phyloP scores from a whole-genome alignment of 2,329 filamentous ascomycete species.

The Cladosporium halotolerans region DNA sequence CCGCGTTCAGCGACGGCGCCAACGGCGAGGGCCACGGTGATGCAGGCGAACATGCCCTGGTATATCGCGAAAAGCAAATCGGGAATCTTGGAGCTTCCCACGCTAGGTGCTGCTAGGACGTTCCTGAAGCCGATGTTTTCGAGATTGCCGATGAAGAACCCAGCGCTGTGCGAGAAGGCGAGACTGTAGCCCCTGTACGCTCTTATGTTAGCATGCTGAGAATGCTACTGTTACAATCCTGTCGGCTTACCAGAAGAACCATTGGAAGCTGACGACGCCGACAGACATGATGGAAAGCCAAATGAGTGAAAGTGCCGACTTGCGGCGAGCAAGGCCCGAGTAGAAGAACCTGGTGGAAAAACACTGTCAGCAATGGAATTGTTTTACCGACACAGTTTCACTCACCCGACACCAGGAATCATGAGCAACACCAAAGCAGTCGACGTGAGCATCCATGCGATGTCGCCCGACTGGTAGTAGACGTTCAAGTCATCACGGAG shows the following conservation, averaged over 20 bases:
- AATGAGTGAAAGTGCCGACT: slow-evolving; percentile 80
- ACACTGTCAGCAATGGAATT: background rate
- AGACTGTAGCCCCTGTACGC: slow-evolving; percentile 60
- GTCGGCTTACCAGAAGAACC: slow-evolving; percentile 70
- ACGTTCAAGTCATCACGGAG: slow-evolving; percentile 69
- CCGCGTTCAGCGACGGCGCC: slow-evolving; percentile 83
- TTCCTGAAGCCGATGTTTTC: slow-evolving; percentile 72
- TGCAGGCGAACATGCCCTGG: slow-evolving; percentile 81
- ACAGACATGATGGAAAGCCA: slow-evolving; percentile 79
- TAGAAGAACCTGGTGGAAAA: slow-evolving; percentile 68
- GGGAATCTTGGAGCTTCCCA: slow-evolving; percentile 66
- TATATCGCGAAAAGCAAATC: slow-evolving; percentile 82
- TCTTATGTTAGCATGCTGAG: background rate
- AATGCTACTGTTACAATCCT: background rate
- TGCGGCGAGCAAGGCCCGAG: slow-evolving; percentile 79
- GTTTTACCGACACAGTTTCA: slow-evolving; percentile 8
- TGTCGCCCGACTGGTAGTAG: slow-evolving; percentile 79
- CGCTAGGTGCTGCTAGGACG: slow-evolving; percentile 68
- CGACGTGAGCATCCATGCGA: slow-evolving; percentile 72
- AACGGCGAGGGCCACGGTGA: slow-evolving; percentile 79
- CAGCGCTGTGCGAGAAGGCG: slow-evolving; percentile 71
- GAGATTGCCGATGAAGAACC: slow-evolving; percentile 70
- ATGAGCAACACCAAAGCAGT: slow-evolving; percentile 81
- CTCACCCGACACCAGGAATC: slow-evolving; percentile 78
- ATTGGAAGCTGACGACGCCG: slow-evolving; percentile 77